Evolutionary conservation across 352 stramenopile genomes (phyloP), one percentile per base, ranked within the genome.

Genomic region (Peronosclerospora sorghi): DNA sequence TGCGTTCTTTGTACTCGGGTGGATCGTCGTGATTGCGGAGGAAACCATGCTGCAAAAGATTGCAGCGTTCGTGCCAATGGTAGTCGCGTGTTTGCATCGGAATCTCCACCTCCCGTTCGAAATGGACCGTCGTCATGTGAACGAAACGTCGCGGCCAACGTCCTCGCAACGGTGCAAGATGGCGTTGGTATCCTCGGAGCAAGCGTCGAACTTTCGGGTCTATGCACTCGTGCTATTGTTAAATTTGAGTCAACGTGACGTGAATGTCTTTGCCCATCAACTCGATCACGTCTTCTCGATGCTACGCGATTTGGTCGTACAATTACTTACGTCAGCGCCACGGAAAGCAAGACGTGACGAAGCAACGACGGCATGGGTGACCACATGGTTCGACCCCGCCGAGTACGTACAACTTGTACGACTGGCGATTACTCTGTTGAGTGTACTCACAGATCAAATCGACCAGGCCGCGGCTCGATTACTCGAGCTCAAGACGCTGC

Each of bases 171-270:
- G 32, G 14, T 48, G 54, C 0, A 53, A 36, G 51, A 37, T 36
- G 32, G 51, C 43, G 1, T 32, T 68, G n/a, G 20, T 42, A 6
- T 61, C 57, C 4, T 65, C 68, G 1, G 65, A 87, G 29, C 57
- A 81, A 35, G 64, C 64, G 15, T 70, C 71, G 5, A 88, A 88
- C 41, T 68, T 84, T 14, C 49, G 73, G 2, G 60, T 88, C 9
- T 88, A 88, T 39, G 62, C 65, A 32, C 61, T 88, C 8, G 73
- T 88, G 19, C 57, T 88, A 45, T 57, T 88, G 48, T 55, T 88
- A 28, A 88, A 88, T 39, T 68, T 71, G n/a, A 70, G 67, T 38
- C 75, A 88, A 45, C 59, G 71, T 6, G 58, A 84, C 42, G 54
- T 62, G 4, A 34, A 35, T 4, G 51, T 65, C 5, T 66, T 86